Evolutionary conservation across 805 yeast genomes (phyloP), one percentile per base, ranked within the genome.

Genomic region (Komagataella ulmi): DNA sequence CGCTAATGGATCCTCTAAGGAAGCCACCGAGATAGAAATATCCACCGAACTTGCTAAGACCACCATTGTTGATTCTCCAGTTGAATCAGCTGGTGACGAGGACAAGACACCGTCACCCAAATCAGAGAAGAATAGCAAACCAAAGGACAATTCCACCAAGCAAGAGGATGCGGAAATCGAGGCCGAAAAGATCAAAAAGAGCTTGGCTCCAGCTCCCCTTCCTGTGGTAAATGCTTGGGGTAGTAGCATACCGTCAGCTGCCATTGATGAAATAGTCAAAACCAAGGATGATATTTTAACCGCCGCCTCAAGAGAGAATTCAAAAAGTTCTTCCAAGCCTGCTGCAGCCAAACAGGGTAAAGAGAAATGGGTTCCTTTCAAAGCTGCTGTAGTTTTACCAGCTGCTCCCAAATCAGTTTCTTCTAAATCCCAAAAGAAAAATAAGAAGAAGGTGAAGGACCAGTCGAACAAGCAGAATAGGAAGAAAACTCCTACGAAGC

Each of bases 331-430:
- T 23, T 24, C 55, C n/a, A 46, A 58, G 44, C 52, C 51, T 45
- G 57, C 59, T 18, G 50, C 52, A 17, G 56, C 57, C 51, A 56
- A 58, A 51, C 48, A 65, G 14, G 80, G 81, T 52, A 80, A 77
- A 59, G 84, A 79, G 59, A 85, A 83, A 62, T 82, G 88, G 87
- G 76, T 81, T 45, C 88, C 88, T n/a, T 79, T 76, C 62, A 74
- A 79, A 57, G 85, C 80, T 24, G 66, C 77, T 46, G 77, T 76
- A 49, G 74, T 74, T 24, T 68, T 76, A 45, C 69, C 74, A 18
- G 63, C 61, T 51, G 63, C 68, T 10, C 17, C 50, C n/a, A 47
- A 43, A n/a, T 12, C 40, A 14, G 40, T 10, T 30, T 12, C 40
- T 30, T 30, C 40, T 8, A 45, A 44, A 17, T 36, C 50, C 7